Percentiles rank a stretch among this genome's conserved stretches.
phyloP scores from a whole-genome alignment of 495 filamentous ascomycete genomes.

The Penicillium nucicola region DNA sequence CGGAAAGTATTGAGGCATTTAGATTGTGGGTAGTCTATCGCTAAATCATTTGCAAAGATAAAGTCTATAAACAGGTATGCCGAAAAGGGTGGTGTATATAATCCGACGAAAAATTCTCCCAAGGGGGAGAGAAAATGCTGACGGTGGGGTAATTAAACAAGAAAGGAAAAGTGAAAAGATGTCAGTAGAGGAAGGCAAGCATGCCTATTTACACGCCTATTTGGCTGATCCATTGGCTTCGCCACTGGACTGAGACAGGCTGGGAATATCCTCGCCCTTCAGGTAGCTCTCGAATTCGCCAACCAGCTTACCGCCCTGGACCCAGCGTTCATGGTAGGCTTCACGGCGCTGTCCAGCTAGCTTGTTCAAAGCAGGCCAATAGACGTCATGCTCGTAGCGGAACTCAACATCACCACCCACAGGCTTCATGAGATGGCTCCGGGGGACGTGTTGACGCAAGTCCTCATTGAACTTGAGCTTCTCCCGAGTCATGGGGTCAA shows the following conservation, averaged over 20 bases:
- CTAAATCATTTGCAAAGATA: constrained; percentile 4
- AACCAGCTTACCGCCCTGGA: constrained; percentile 69
- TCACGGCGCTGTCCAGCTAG: constrained; percentile 60
- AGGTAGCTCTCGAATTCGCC: constrained; percentile 85
- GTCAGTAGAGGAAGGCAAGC: background rate
- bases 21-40: constrained; percentile 1
- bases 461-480: constrained; percentile 97
- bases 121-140: background rate
- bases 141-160: background rate
- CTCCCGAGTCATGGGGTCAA: constrained; percentile 84
- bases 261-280: constrained; percentile 53
- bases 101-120: background rate
- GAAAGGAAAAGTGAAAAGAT: background rate
- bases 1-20: background rate
- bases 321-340: constrained; percentile 66
- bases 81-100: background rate
- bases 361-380: constrained; percentile 82
- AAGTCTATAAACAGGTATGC: constrained; percentile 1
- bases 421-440: constrained; percentile 68
- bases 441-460: constrained; percentile 70
- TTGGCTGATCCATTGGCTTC: background rate
- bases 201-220: background rate
- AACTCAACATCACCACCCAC: constrained; percentile 63
- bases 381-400: constrained; percentile 78
- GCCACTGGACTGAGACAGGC: constrained; percentile 25